Evolutionary conservation across 495 filamentous ascomycete species (phyloP).

Genomic region (Zalerion maritima): DNA sequence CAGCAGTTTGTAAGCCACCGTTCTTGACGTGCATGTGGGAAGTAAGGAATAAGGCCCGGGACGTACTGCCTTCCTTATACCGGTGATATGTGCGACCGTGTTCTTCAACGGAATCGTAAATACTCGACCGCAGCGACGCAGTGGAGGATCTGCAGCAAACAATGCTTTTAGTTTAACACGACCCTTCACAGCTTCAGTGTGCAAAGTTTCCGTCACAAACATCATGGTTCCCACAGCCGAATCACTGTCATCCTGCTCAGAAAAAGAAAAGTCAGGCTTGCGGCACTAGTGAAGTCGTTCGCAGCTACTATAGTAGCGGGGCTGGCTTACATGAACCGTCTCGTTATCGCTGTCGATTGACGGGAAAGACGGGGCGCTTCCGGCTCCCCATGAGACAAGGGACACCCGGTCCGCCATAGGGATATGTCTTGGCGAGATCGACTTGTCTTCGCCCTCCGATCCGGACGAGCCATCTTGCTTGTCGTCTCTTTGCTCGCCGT

Average conservation of each 20-base stretch:
- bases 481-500: too few species aligned
- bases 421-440: too few species aligned
- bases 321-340: too few species aligned
- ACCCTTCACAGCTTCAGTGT: not conserved
- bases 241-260: constrained; percentile 6
- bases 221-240: constrained; percentile 7
- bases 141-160: constrained; percentile 5
- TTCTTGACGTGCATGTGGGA: constrained; percentile 1
- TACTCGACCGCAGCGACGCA: constrained; percentile 11
- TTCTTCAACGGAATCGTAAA: constrained; percentile 17
- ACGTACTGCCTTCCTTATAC: constrained; percentile 24
- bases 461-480: too few species aligned
- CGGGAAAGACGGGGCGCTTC: too few species aligned
- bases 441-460: too few species aligned
- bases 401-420: too few species aligned
- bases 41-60: not conserved
- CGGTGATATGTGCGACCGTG: constrained; percentile 20
- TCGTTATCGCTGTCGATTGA: too few species aligned
- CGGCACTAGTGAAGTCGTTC: not conserved
- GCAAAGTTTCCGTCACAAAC: constrained; percentile 2
- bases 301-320: not conserved
- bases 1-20: constrained; percentile 1
- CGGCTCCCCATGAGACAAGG: too few species aligned
- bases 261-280: not conserved
- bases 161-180: not conserved